Percentiles rank a stretch among this genome's conserved stretches.
These are phyloP conservation scores for Chytriomyces confervae DNA, from an alignment of 192 early-diverging fungal species.

Conservation along the genomic window DNA sequence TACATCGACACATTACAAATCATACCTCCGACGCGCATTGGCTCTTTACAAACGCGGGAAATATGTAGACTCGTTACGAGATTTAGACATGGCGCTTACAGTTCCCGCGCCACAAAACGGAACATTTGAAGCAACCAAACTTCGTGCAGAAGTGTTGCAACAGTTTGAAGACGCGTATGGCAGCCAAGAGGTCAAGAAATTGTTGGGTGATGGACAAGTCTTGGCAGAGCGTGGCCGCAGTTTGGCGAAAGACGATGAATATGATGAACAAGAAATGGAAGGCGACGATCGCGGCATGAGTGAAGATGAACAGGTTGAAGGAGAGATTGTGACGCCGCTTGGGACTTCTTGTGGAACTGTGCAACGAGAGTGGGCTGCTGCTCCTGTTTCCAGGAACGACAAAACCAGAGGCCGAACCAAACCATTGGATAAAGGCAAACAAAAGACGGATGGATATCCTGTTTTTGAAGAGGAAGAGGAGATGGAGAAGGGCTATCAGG, in stretches of 20 bases:
- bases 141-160: constrained; percentile 8
- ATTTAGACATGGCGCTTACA: constrained; percentile 21
- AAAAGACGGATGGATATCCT: neutral
- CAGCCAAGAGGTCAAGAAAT: too few species aligned
- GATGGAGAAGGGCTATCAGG: neutral
- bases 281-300: neutral
- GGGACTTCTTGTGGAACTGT: constrained; percentile 14
- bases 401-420: neutral
- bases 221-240: neutral
- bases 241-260: neutral
- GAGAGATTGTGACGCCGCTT: constrained; percentile 22
- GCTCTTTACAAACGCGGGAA: constrained; percentile 30
- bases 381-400: neutral
- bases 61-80: constrained; percentile 29
- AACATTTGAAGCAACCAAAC: constrained; percentile 25
- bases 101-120: constrained; percentile 10
- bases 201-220: neutral
- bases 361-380: neutral
- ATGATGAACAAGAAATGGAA: neutral
- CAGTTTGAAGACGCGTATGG: constrained; percentile 29
- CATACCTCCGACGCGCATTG: constrained; percentile 34
- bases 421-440: neutral
- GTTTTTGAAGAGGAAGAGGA: neutral
- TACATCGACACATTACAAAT: constrained; percentile 21
- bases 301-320: neutral